A percentile compares a stretch with the other conserved stretches of the same genome.
Evolutionary conservation across 169 alveolate genomes (phyloP).

Genomic region (Neospora caninum): DNA sequence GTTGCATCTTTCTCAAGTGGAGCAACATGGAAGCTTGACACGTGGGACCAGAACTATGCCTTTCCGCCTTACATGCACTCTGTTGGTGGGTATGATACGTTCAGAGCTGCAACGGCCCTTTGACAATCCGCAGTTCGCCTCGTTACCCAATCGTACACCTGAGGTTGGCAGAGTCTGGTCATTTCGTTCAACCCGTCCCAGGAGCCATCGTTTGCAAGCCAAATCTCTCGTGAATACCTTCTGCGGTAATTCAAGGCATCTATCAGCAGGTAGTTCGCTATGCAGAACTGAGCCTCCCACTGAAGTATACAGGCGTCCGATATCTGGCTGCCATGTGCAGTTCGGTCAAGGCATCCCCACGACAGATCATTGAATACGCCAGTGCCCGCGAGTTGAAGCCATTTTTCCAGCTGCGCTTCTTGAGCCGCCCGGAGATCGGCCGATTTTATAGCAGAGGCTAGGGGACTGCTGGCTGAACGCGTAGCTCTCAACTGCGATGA

Average conservation of each 20-base stretch:
- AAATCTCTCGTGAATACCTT: conserved; percentile 25
- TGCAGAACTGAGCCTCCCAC: conserved; percentile 61
- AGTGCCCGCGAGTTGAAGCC: conserved; percentile 5
- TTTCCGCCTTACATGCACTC: not conserved
- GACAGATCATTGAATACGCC: conserved; percentile 61
- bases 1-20: no score
- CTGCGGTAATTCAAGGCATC: conserved; percentile 46
- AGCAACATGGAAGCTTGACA: no score
- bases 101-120: not conserved
- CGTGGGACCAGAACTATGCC: no score
- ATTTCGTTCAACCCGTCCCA: conserved; percentile 21
- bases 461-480: not conserved
- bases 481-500: not conserved
- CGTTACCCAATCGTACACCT: conserved; percentile 1
- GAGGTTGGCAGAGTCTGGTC: not conserved
- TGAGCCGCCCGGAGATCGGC: not conserved
- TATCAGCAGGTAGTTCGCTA: conserved; percentile 46
- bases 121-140: not conserved
- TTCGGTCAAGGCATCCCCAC: conserved; percentile 57
- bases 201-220: conserved; percentile 54
- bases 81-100: not conserved
- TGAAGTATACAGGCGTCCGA: conserved; percentile 50
- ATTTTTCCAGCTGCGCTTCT: not conserved
- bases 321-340: not conserved
- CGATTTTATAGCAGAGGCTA: not conserved